Conservation (phyloP, 768 basidiomycete species). For the Gloeostereum incarnatum region DNA sequence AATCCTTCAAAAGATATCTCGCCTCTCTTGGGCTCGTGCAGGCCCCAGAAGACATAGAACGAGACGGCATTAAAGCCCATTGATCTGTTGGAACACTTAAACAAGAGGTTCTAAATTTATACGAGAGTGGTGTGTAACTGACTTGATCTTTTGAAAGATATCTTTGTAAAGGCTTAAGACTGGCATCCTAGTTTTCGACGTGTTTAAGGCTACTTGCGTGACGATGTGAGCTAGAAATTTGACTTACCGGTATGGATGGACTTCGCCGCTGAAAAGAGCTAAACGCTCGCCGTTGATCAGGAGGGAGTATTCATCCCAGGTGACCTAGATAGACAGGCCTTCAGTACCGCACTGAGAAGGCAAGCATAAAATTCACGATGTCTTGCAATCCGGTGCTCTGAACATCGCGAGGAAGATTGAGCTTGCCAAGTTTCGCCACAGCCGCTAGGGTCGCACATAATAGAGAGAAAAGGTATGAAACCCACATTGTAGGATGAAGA, state of each 20-base stretch:
- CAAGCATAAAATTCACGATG: constrained; percentile 14
- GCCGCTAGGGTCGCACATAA: too few relatives aligned
- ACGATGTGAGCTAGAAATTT: neutral
- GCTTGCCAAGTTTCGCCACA: too few relatives aligned
- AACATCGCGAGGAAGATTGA: constrained; percentile 11
- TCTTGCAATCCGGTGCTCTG: constrained; percentile 21
- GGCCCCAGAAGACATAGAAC: constrained; percentile 35
- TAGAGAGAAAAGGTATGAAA: too few relatives aligned
- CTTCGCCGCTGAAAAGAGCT: constrained; percentile 31
- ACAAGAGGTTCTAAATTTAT: neutral
- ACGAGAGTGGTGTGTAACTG: constrained; percentile 2
- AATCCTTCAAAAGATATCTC: constrained; percentile 45
- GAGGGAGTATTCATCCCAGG: constrained; percentile 35
- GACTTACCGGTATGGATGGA: constrained; percentile 29
- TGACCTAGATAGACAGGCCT: constrained; percentile 18
- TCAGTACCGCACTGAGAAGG: neutral
- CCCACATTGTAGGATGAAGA: too few relatives aligned
- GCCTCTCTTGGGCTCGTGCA: constrained; percentile 35
- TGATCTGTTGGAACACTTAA: constrained; percentile 15
- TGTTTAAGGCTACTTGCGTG: neutral
- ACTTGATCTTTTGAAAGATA: constrained; percentile 36
- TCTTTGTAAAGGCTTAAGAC: constrained; percentile 33
- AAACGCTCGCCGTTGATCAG: constrained; percentile 31
- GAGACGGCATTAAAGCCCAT: constrained; percentile 35
- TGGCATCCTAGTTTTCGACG: constrained; percentile 29